These are phyloP conservation scores for Mucor circinelloides DNA, from an alignment of 371 early-diverging fungal genomes.

Conservation along the genomic window DNA sequence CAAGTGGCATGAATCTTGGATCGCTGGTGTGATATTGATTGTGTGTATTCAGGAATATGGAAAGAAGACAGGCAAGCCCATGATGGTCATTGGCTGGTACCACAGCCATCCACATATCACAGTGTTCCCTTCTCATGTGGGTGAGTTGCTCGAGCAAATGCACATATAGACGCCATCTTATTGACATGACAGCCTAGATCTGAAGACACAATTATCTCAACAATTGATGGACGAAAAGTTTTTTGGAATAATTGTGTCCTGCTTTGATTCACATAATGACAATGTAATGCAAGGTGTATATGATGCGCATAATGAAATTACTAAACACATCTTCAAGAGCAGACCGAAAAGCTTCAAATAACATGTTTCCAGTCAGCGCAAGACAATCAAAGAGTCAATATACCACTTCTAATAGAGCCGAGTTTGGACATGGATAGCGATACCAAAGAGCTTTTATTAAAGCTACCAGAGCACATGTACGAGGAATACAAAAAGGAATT, in stretches of 20 bases:
- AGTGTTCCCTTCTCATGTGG: constrained; percentile 75
- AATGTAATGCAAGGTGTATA: constrained; percentile 26
- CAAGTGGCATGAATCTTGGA: neutral
- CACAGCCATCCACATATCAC: constrained; percentile 80
- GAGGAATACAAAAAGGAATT: constrained; percentile 56
- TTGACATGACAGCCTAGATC: constrained; percentile 39
- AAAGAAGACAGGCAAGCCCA: constrained; percentile 42
- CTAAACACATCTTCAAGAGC: neutral
- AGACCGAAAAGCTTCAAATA: constrained; percentile 57
- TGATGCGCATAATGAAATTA: neutral
- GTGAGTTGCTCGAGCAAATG: constrained; percentile 18
- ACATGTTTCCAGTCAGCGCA: constrained; percentile 57
- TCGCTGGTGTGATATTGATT: neutral
- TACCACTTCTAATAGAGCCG: constrained; percentile 49
- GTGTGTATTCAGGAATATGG: constrained; percentile 39
- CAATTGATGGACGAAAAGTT: constrained; percentile 70
- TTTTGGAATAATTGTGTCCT: constrained; percentile 73
- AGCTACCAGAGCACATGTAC: constrained; percentile 48
- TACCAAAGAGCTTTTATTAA: constrained; percentile 39
- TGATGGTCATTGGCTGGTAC: constrained; percentile 73
- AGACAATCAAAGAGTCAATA: constrained; percentile 24
- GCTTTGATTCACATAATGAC: constrained; percentile 60
- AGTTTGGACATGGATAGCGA: constrained; percentile 19
- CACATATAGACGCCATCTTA: neutral
- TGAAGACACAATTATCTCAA: constrained; percentile 67